Percentiles rank a stretch among this genome's conserved stretches.
These are phyloP conservation scores for Thraustotheca clavata DNA, from an alignment of 352 stramenopile species.

Conservation along the genomic window DNA sequence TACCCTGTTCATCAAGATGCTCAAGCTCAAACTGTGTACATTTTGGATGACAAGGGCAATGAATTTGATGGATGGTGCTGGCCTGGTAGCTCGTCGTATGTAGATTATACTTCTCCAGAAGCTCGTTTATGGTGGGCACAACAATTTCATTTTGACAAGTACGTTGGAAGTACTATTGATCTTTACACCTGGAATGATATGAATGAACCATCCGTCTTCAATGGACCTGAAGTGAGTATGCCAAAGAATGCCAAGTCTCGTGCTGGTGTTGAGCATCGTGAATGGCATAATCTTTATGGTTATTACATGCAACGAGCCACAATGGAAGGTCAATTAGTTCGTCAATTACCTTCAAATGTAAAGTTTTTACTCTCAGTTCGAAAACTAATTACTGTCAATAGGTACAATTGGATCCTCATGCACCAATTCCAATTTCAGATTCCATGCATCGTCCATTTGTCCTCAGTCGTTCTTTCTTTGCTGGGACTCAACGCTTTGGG, in stretches of 20 bases:
- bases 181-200: constrained; percentile 99
- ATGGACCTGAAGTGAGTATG: constrained; percentile 99
- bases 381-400: neutral
- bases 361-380: constrained; percentile 30
- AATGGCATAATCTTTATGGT: constrained; percentile 99
- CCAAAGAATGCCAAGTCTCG: constrained; percentile 91
- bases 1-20: constrained; percentile 90
- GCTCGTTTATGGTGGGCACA: constrained; percentile 95
- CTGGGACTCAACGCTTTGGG: constrained; percentile 94
- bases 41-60: constrained; percentile 94
- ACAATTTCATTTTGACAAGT: constrained; percentile 94
- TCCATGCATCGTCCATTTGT: constrained; percentile 93
- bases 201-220: constrained; percentile 99
- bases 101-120: constrained; percentile 94
- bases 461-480: constrained; percentile 96
- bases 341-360: constrained; percentile 40
- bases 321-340: constrained; percentile 84
- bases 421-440: constrained; percentile 18
- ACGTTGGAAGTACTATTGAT: constrained; percentile 85
- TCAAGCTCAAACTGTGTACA: constrained; percentile 86
- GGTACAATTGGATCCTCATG: constrained; percentile 12
- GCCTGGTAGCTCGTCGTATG: constrained; percentile 96
- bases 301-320: constrained; percentile 97
- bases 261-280: constrained; percentile 93
- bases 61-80: constrained; percentile 99